Evolutionary conservation across 176 grass and related monocot species (phyloP).

Genomic region (Oryza nivara): DNA sequence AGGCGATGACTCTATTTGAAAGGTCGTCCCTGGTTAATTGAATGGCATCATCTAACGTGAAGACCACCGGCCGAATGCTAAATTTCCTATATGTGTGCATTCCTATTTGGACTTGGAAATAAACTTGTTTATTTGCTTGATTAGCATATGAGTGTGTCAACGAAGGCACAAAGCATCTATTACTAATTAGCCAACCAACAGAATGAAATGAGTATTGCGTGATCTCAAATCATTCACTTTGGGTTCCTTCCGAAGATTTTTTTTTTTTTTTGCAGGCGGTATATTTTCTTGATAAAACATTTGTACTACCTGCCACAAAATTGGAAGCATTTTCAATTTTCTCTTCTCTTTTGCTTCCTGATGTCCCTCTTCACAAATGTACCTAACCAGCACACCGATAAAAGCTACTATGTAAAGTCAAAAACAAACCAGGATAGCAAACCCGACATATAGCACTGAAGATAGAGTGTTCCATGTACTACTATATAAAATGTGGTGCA

Average conservation of each 20-base stretch:
- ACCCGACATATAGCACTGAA: slow-evolving; percentile 2
- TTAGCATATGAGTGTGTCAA: neutral
- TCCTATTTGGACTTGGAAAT: neutral
- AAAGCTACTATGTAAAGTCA: neutral
- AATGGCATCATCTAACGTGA: slow-evolving; percentile 30
- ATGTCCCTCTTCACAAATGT: neutral
- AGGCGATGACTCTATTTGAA: slow-evolving; percentile 27
- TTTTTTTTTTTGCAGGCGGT: neutral
- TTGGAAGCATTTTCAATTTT: neutral
- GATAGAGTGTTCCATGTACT: neutral
- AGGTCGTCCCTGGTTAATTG: slow-evolving; percentile 5
- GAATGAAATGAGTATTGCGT: neutral
- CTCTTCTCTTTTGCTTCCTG: neutral
- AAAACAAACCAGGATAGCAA: neutral
- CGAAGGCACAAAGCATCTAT: neutral
- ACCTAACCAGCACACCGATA: neutral
- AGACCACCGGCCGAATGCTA: slow-evolving; percentile 15
- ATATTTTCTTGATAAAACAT: neutral
- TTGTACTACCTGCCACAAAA: neutral
- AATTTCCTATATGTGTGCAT: neutral
- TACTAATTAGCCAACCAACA: neutral
- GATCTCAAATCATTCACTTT: neutral
- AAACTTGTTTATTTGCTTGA: neutral
- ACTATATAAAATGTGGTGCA: neutral
- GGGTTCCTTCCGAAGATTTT: neutral